Evolutionary conservation across 225 moss, liverwort and hornwort species (phyloP), one percentile per base, ranked within the genome.

Genomic region (Takakia lepidozioides): DNA sequence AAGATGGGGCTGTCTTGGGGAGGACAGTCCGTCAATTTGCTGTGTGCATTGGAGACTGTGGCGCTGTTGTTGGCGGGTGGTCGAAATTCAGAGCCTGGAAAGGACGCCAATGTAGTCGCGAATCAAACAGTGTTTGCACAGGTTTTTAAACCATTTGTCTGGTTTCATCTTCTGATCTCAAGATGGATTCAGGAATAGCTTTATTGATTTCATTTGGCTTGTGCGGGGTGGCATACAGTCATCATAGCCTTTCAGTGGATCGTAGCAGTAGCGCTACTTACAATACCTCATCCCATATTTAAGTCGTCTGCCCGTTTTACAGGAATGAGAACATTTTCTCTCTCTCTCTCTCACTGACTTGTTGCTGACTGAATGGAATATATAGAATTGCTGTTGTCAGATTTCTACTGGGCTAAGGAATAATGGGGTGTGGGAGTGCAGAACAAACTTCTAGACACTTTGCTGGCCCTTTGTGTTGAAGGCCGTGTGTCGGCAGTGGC

Each of bases 121-220:
- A 98, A 91, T 69, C 98, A 91, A 71, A 85, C 98, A 2, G 36
- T 85, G 48, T 72, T 98, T 52, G 83, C 87, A 48, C 98, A 98
- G 98, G 98, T 98, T 52, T 50, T 28, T n/a, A n/a, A n/a, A n/a
- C n/a, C n/a, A n/a, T n/a, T n/a, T n/a, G n/a, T n/a, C n/a, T n/a
- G n/a, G n/a, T n/a, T n/a, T n/a, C n/a, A n/a, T n/a, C n/a, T n/a
- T n/a, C n/a, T n/a, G n/a, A n/a, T n/a, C n/a, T n/a, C n/a, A n/a
- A n/a, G n/a, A n/a, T n/a, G n/a, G n/a, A n/a, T n/a, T n/a, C n/a
- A n/a, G n/a, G n/a, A n/a, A n/a, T n/a, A n/a, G n/a, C n/a, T n/a
- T n/a, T n/a, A n/a, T n/a, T n/a, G n/a, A n/a, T n/a, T n/a, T n/a
- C n/a, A n/a, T n/a, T n/a, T n/a, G n/a, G n/a, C n/a, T n/a, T n/a